A percentile compares a stretch with the other conserved stretches of the same genome.
phyloP scores from a whole-genome alignment of 148 eudicot species.

The Vaccinium corymbosum region DNA sequence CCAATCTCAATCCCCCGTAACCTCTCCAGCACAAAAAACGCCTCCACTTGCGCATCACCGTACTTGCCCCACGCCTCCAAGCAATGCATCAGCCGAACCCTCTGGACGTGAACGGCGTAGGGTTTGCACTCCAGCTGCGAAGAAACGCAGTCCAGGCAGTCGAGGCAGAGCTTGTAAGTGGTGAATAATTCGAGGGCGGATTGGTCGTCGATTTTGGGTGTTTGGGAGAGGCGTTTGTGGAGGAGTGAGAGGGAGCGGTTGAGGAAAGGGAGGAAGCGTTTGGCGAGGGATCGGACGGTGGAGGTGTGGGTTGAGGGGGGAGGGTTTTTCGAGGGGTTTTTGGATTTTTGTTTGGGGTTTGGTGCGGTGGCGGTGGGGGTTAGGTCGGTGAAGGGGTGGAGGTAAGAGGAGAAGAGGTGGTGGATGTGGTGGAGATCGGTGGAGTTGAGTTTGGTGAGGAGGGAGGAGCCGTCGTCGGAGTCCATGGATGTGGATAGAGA shows the following conservation, averaged over 20 bases:
- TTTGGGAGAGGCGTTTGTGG: constrained; percentile 59
- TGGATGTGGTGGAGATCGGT: constrained; percentile 38
- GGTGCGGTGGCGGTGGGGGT: not conserved
- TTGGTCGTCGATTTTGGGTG: constrained; percentile 36
- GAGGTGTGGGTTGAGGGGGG: constrained; percentile 24
- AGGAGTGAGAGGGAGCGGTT: constrained; percentile 42
- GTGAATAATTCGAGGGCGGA: constrained; percentile 32
- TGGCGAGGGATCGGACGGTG: constrained; percentile 53
- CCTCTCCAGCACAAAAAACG: constrained; percentile 45
- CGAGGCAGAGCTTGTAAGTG: constrained; percentile 45
- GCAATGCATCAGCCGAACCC: constrained; percentile 55
- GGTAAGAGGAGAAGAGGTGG: constrained; percentile 32
- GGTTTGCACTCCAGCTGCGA: constrained; percentile 52
- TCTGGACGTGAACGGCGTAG: constrained; percentile 48
- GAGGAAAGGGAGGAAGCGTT: constrained; percentile 47
- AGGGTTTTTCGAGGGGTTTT: constrained; percentile 25
- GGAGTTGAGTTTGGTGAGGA: constrained; percentile 48
- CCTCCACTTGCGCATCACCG: constrained; percentile 50
- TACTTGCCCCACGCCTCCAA: constrained; percentile 52
- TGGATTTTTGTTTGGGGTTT: constrained; percentile 25
- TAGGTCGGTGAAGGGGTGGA: constrained; percentile 39
- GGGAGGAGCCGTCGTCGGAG: constrained; percentile 31
- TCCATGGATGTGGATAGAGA: constrained; percentile 36
- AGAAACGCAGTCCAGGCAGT: constrained; percentile 41
- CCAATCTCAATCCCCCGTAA: constrained; percentile 27